These are phyloP conservation scores for Auxenochlorella pyrenoidosa DNA, from an alignment of 139 green algal species.

Conservation along the genomic window DNA sequence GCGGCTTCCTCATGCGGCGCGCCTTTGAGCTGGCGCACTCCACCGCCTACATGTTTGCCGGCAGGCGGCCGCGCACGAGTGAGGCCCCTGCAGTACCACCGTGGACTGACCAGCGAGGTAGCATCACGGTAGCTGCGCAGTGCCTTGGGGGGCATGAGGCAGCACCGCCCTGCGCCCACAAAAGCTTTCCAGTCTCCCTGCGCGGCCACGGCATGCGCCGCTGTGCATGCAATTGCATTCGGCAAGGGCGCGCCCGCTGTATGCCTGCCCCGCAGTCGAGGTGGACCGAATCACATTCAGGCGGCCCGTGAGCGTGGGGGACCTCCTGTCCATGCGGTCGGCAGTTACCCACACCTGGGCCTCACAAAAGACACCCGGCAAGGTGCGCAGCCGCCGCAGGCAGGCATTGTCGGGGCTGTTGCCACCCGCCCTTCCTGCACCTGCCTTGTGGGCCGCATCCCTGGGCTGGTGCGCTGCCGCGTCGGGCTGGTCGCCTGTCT, in stretches of 20 bases:
- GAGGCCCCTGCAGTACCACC: neutral
- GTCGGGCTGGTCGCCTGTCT: too few relatives aligned
- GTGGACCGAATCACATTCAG: slow-evolving; percentile 69
- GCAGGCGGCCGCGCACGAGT: slow-evolving; percentile 52
- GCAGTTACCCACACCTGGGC: slow-evolving; percentile 59
- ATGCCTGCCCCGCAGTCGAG: slow-evolving; percentile 24
- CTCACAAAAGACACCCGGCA: neutral
- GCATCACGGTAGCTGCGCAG: neutral
- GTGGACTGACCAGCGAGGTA: neutral
- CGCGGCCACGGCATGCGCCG: neutral
- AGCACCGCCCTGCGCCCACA: too few relatives aligned
- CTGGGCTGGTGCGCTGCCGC: neutral
- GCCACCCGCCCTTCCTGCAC: neutral
- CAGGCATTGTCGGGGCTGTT: neutral
- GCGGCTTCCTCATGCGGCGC: slow-evolving; percentile 87
- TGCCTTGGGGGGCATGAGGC: neutral
- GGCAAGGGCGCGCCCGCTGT: neutral
- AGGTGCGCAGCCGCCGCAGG: neutral
- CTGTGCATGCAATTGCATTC: neutral
- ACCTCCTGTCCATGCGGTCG: slow-evolving; percentile 76
- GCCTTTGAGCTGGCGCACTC: slow-evolving; percentile 90
- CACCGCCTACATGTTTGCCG: slow-evolving; percentile 83
- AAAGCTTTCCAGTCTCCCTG: neutral
- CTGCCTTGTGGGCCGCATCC: neutral
- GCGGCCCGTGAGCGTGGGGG: slow-evolving; percentile 81